These are phyloP conservation scores for Calonectria pteridis DNA, from an alignment of 2,329 filamentous ascomycete genomes.

Conservation along the genomic window DNA sequence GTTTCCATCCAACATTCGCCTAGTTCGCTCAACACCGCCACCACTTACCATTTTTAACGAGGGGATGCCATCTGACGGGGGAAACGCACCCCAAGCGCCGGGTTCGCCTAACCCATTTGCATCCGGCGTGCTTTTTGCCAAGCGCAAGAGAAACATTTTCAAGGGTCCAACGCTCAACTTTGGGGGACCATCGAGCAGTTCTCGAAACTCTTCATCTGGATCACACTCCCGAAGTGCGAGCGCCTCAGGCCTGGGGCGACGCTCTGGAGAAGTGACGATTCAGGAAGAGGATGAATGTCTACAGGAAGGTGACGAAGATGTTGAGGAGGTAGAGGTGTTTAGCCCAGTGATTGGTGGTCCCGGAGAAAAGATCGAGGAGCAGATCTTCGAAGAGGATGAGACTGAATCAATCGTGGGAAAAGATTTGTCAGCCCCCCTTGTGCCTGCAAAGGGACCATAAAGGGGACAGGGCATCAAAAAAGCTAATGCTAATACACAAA, in stretches of 20 bases:
- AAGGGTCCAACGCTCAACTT: slow-evolving; percentile 80
- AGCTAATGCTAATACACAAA: slow-evolving; percentile 21
- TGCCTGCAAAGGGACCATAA: slow-evolving; percentile 28
- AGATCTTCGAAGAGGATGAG: slow-evolving; percentile 59
- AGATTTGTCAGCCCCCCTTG: slow-evolving; percentile 31
- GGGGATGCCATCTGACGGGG: slow-evolving; percentile 60
- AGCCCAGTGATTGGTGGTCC: slow-evolving; percentile 61
- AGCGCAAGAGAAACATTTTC: slow-evolving; percentile 84
- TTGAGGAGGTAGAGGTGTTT: slow-evolving; percentile 72
- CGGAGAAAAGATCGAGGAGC: slow-evolving; percentile 60
- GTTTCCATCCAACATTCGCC: slow-evolving; percentile 88
- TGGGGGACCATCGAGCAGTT: slow-evolving; percentile 52
- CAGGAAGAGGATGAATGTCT: slow-evolving; percentile 73
- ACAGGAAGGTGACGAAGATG: slow-evolving; percentile 53
- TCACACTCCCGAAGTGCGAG: slow-evolving; percentile 71
- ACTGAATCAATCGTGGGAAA: slow-evolving; percentile 35
- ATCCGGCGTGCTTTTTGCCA: slow-evolving; percentile 80
- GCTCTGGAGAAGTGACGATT: slow-evolving; percentile 82
- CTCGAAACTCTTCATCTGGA: slow-evolving; percentile 51
- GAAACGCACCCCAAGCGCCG: slow-evolving; percentile 53
- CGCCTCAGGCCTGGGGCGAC: slow-evolving; percentile 71
- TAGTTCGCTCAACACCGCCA: slow-evolving; percentile 74
- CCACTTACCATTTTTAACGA: slow-evolving; percentile 69
- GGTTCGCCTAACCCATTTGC: slow-evolving; percentile 70
- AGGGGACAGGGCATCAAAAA: slow-evolving; percentile 11